A percentile compares a stretch with the other conserved stretches of the same genome.
Evolutionary conservation across 331 rosid species (phyloP).

Genomic region (Cydonia oblonga): DNA sequence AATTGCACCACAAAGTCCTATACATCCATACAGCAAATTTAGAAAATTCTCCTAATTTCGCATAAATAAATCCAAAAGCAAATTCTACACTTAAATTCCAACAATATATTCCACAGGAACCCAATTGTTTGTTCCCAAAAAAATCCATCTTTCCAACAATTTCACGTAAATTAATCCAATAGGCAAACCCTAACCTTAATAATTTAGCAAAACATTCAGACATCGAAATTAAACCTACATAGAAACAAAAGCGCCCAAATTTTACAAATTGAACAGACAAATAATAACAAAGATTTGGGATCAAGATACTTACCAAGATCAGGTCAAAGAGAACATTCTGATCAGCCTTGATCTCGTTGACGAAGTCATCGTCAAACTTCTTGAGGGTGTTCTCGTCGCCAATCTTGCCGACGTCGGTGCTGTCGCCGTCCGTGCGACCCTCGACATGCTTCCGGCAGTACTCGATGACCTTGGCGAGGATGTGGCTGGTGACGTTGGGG

Average conservation of each 20-base stretch:
- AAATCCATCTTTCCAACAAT: background rate
- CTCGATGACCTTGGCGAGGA: slow-evolving; percentile 16
- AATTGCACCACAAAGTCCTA: background rate
- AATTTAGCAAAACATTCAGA: background rate
- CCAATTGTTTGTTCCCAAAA: background rate
- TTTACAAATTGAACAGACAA: background rate
- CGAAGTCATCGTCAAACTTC: slow-evolving; percentile 16
- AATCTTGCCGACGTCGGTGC: background rate
- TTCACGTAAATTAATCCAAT: background rate
- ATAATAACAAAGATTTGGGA: background rate
- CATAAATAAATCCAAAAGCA: background rate
- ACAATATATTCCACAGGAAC: background rate
- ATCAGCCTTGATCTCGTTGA: slow-evolving; percentile 10
- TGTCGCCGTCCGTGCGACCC: background rate
- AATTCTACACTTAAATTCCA: background rate
- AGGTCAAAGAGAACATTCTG: slow-evolving; percentile 5
- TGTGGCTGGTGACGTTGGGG: slow-evolving; percentile 7
- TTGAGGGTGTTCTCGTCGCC: background rate
- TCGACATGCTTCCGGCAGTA: slow-evolving; percentile 27
- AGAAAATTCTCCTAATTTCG: background rate
- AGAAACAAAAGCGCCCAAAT: background rate
- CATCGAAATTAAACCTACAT: no score
- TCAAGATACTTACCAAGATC: slow-evolving; percentile 13
- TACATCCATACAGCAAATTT: background rate
- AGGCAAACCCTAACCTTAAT: background rate